These are phyloP conservation scores for Tilletia setariae DNA, from an alignment of 1,284 basidiomycete species.

Conservation along the genomic window DNA sequence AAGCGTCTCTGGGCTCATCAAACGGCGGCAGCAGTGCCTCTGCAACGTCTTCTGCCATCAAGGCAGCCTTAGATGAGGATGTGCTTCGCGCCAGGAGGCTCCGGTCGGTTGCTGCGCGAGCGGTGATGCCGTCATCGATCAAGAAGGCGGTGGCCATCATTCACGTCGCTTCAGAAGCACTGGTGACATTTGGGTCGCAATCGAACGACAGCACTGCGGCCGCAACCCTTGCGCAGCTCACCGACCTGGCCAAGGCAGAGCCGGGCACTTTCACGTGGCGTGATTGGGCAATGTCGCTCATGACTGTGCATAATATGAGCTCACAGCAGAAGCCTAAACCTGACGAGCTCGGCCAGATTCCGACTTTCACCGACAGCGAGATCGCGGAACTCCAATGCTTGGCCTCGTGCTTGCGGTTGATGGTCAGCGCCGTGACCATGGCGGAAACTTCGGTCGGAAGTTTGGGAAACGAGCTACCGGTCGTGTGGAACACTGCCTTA, in stretches of 20 bases:
- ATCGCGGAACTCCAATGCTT: not conserved
- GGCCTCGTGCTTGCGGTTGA: not conserved
- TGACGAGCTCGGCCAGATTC: not conserved
- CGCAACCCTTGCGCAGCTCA: not conserved
- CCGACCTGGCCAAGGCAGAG: not conserved
- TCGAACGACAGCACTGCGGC: not conserved
- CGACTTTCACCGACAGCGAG: not conserved
- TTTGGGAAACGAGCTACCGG: constrained; percentile 1
- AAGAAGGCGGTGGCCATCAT: not conserved
- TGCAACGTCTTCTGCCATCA: too few species aligned
- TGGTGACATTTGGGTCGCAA: not conserved
- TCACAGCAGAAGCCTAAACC: not conserved
- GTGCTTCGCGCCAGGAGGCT: not conserved
- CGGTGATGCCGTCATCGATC: not conserved
- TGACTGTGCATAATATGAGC: not conserved
- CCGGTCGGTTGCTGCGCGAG: not conserved
- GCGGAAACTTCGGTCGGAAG: not conserved
- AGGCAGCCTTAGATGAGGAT: not conserved
- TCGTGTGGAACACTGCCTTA: not conserved
- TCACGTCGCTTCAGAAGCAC: not conserved
- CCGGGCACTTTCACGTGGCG: constrained; percentile 8
- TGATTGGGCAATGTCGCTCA: not conserved
- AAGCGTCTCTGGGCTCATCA: too few species aligned
- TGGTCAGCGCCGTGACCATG: constrained; percentile 2
- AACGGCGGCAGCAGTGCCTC: too few species aligned